Evolutionary conservation across 768 basidiomycete species (phyloP).

Genomic region (Mycena indigotica): DNA sequence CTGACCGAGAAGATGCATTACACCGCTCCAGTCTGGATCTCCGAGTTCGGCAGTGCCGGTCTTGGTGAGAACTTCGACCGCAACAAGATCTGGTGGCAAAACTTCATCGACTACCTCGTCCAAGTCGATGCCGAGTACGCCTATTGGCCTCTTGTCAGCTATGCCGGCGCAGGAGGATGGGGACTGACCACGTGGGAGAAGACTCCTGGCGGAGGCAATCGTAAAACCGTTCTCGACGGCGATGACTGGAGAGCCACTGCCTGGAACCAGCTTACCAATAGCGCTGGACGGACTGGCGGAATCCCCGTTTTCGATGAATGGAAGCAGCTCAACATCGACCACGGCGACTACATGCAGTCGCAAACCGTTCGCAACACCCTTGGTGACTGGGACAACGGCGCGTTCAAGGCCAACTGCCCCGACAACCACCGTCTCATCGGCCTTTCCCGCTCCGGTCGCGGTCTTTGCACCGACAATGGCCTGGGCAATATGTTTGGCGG

Average conservation of each 20-base stretch:
- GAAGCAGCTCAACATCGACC: slow-evolving; percentile 15
- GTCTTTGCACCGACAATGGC: slow-evolving; percentile 18
- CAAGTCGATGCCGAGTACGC: background rate
- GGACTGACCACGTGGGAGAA: slow-evolving; percentile 20
- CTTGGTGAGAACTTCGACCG: background rate
- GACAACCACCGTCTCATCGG: slow-evolving; percentile 21
- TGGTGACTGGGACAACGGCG: slow-evolving; percentile 22
- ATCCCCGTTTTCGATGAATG: slow-evolving; percentile 8
- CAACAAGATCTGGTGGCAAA: slow-evolving; percentile 8
- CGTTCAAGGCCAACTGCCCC: slow-evolving; percentile 17
- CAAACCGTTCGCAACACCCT: slow-evolving; percentile 1
- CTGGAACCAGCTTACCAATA: slow-evolving; percentile 13
- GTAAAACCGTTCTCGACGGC: slow-evolving; percentile 13
- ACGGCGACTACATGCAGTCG: slow-evolving; percentile 19
- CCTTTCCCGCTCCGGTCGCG: slow-evolving; percentile 14
- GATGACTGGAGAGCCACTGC: slow-evolving; percentile 19
- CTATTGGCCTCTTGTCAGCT: slow-evolving; percentile 10
- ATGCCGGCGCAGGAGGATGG: slow-evolving; percentile 17
- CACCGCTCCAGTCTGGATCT: slow-evolving; percentile 22
- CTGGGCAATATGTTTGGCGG: slow-evolving; percentile 8
- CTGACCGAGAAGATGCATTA: slow-evolving; percentile 16
- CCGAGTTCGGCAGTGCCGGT: slow-evolving; percentile 16
- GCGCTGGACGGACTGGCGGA: background rate
- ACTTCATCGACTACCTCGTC: slow-evolving; percentile 18
- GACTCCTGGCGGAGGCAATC: background rate